These are phyloP conservation scores for Aspergillus quadricinctus DNA, from an alignment of 2,329 filamentous ascomycete genomes.

Conservation along the genomic window DNA sequence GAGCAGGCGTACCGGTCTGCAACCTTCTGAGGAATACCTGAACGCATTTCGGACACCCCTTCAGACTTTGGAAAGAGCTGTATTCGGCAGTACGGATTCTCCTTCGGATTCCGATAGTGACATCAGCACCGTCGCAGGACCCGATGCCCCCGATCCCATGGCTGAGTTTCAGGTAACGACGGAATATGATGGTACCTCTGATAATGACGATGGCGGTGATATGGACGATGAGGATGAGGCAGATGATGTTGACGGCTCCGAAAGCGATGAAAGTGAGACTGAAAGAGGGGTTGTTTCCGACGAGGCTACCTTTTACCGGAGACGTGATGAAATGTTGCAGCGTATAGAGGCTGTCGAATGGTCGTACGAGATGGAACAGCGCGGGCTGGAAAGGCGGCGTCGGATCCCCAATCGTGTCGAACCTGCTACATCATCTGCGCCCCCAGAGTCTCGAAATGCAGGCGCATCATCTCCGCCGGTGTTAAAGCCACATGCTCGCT, in stretches of 20 bases:
- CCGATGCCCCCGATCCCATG: conserved; percentile 15
- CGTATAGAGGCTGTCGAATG: conserved; percentile 21
- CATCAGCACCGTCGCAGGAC: conserved; percentile 8
- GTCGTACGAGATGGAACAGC: conserved; percentile 14
- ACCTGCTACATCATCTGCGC: conserved; percentile 15
- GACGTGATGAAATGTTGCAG: conserved; percentile 23
- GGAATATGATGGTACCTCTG: conserved; percentile 35
- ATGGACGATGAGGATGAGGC: conserved; percentile 25
- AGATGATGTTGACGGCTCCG: conserved; percentile 28
- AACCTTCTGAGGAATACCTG: conserved; percentile 39
- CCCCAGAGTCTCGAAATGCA: conserved; percentile 5
- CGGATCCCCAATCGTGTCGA: conserved; percentile 25
- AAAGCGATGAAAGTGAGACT: conserved; percentile 29
- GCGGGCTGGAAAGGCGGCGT: conserved; percentile 18
- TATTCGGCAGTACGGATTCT: conserved; percentile 18
- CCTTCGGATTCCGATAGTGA: conserved; percentile 24
- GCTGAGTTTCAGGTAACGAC: conserved; percentile 34
- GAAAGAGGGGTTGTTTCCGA: conserved; percentile 22
- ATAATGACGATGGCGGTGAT: conserved; percentile 34
- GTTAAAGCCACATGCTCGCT: conserved; percentile 70
- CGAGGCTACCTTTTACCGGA: conserved; percentile 19
- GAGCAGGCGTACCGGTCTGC: conserved; percentile 25
- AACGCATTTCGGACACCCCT: conserved; percentile 34
- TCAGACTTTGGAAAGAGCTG: conserved; percentile 28
- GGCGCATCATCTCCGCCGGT: conserved; percentile 27